Conservation (phyloP, 176 grass and related monocot genomes). For the Thinopyrum elongatum region DNA sequence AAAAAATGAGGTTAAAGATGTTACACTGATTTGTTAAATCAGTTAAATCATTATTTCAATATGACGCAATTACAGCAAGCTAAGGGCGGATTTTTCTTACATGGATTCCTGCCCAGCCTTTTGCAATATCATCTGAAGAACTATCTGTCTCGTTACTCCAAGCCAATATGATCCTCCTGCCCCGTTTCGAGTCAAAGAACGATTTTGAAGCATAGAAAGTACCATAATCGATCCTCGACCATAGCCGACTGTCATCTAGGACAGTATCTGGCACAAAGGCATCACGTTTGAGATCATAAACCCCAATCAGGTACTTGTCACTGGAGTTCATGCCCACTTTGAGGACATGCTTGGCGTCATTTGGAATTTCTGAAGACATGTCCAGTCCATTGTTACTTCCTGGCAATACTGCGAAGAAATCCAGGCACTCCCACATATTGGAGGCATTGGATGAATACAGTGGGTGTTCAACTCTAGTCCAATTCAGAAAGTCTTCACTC, state of each 20-base stretch:
- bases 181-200: constrained; percentile 61
- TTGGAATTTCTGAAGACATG: constrained; percentile 30
- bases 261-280: constrained; percentile 55
- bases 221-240: constrained; percentile 69
- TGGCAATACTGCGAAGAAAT: constrained; percentile 51
- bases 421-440: constrained; percentile 66
- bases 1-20: neutral
- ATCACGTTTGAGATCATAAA: constrained; percentile 50
- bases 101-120: constrained; percentile 93
- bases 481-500: neutral
- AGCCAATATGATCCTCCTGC: constrained; percentile 68
- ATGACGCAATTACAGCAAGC: neutral
- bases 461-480: neutral
- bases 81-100: constrained; percentile 30
- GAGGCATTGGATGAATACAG: neutral
- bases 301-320: constrained; percentile 74
- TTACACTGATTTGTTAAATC: neutral
- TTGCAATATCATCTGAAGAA: constrained; percentile 46
- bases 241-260: constrained; percentile 46
- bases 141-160: constrained; percentile 85
- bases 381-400: constrained; percentile 51
- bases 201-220: constrained; percentile 94
- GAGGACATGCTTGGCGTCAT: constrained; percentile 60
- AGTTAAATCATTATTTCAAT: neutral
- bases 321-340: constrained; percentile 57